These are phyloP conservation scores for Candida pseudocylindracea DNA, from an alignment of 1,139 yeast genomes.

Conservation along the genomic window DNA sequence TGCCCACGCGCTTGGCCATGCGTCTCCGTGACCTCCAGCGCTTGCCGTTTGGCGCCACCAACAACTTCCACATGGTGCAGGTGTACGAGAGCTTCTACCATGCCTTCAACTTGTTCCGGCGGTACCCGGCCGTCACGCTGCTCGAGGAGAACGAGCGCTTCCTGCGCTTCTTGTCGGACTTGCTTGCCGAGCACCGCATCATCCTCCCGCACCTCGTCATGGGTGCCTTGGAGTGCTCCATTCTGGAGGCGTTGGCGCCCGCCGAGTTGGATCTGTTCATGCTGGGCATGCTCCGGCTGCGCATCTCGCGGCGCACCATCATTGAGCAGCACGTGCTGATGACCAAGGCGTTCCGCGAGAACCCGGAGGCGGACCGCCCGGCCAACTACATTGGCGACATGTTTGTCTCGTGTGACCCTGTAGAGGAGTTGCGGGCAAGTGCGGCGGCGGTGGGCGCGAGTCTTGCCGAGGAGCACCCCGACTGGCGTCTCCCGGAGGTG, in stretches of 20 bases:
- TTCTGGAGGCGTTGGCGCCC: slow-evolving; percentile 37
- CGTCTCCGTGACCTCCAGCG: slow-evolving; percentile 60
- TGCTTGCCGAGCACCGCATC: slow-evolving; percentile 57
- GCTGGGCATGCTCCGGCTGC: slow-evolving; percentile 56
- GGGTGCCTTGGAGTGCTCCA: slow-evolving; percentile 77
- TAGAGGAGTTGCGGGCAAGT: slow-evolving; percentile 30
- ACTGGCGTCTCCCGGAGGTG: slow-evolving; percentile 48
- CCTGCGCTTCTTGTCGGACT: slow-evolving; percentile 34
- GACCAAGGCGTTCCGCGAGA: slow-evolving; percentile 31
- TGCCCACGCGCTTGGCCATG: slow-evolving; percentile 68
- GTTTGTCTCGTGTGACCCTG: slow-evolving; percentile 56
- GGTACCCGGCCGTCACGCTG: slow-evolving; percentile 39
- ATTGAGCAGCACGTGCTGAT: slow-evolving; percentile 79
- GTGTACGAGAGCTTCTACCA: slow-evolving; percentile 78
- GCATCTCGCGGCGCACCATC: slow-evolving; percentile 75
- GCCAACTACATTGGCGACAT: slow-evolving; percentile 73
- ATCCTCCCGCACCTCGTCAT: slow-evolving; percentile 76
- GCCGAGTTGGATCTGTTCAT: slow-evolving; percentile 45
- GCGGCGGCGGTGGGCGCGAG: slow-evolving; percentile 25
- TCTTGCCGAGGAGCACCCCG: slow-evolving; percentile 21
- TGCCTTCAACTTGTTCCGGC: slow-evolving; percentile 69
- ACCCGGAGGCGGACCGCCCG: slow-evolving; percentile 24
- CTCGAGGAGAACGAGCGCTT: slow-evolving; percentile 56
- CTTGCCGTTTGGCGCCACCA: slow-evolving; percentile 65
- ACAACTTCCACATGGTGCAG: slow-evolving; percentile 66